A percentile compares a stretch with the other conserved stretches of the same genome.
These are phyloP conservation scores for Lasiodiplodia theobromae DNA, from an alignment of 2,329 filamentous ascomycete species.

Conservation along the genomic window DNA sequence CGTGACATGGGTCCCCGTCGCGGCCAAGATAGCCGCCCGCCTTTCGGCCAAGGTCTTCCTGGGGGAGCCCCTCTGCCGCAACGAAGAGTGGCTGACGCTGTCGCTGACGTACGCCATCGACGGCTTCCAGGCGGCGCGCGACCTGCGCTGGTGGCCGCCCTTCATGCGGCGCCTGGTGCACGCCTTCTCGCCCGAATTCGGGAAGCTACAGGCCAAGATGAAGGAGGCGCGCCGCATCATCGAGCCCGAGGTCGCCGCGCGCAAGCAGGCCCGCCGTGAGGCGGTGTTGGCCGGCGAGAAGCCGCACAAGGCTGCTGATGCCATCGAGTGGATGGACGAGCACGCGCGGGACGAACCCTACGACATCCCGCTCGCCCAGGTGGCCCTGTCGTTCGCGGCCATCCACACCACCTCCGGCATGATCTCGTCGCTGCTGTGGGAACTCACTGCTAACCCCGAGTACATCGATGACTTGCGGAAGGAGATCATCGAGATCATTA, in stretches of 20 bases:
- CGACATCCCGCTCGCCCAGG: conserved; percentile 31
- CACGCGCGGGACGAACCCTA: conserved; percentile 31
- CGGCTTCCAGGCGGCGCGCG: conserved; percentile 42
- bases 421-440: conserved; percentile 8
- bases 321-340: conserved; percentile 33
- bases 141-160: conserved; percentile 45
- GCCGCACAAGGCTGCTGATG: conserved; percentile 28
- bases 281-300: conserved; percentile 32
- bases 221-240: conserved; percentile 39
- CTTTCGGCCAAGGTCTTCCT: conserved; percentile 43
- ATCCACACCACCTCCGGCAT: conserved; percentile 32
- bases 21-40: conserved; percentile 50
- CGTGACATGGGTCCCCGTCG: conserved; percentile 42
- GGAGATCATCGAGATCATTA: neutral
- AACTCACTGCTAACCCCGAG: neutral
- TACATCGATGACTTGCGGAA: conserved; percentile 13
- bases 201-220: conserved; percentile 34
- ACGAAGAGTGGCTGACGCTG: conserved; percentile 49
- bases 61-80: conserved; percentile 46
- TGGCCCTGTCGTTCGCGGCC: conserved; percentile 32
- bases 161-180: conserved; percentile 40
- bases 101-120: conserved; percentile 46
- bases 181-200: conserved; percentile 33
- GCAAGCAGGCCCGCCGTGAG: conserved; percentile 33
- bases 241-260: conserved; percentile 42